Evolutionary conservation across 495 filamentous ascomycete species (phyloP).

Genomic region (Elasticomyces elasticus): DNA sequence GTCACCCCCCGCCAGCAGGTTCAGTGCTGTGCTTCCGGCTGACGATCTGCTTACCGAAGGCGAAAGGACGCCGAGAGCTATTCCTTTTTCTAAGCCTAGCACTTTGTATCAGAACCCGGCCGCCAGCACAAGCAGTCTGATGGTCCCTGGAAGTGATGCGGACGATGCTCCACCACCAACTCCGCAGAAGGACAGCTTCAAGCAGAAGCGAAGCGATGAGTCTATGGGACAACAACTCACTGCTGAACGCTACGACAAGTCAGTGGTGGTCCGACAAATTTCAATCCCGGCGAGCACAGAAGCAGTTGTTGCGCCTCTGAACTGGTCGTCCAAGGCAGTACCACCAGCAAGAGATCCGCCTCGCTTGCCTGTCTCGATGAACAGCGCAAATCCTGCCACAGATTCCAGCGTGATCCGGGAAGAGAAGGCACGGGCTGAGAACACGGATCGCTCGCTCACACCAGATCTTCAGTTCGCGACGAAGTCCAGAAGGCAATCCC

Average conservation of each 20-base stretch:
- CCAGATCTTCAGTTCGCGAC: not conserved
- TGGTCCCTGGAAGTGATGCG: not conserved
- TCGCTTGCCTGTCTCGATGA: not conserved
- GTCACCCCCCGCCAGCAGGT: slow-evolving; percentile 1
- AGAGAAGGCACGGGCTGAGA: not conserved
- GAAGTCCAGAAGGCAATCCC: not conserved
- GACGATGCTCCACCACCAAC: slow-evolving; percentile 3
- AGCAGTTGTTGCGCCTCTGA: not conserved
- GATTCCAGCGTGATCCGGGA: not conserved
- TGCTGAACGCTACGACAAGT: not conserved
- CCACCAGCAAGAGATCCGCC: slow-evolving; percentile 3
- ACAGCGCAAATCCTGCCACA: not conserved
- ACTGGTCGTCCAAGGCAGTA: not conserved
- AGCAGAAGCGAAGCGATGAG: slow-evolving; percentile 3
- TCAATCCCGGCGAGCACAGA: not conserved
- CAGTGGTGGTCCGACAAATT: not conserved
- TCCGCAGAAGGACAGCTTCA: slow-evolving; percentile 10
- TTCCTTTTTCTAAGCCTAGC: not conserved
- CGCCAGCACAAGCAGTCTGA: not conserved
- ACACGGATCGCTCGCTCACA: not conserved
- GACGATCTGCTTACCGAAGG: not conserved
- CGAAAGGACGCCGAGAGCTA: slow-evolving; percentile 1
- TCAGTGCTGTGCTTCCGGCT: not conserved
- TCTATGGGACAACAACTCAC: not conserved
- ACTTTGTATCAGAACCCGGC: not conserved